phyloP scores from a whole-genome alignment of 495 filamentous ascomycete species.

The Neurospora cerealis region DNA sequence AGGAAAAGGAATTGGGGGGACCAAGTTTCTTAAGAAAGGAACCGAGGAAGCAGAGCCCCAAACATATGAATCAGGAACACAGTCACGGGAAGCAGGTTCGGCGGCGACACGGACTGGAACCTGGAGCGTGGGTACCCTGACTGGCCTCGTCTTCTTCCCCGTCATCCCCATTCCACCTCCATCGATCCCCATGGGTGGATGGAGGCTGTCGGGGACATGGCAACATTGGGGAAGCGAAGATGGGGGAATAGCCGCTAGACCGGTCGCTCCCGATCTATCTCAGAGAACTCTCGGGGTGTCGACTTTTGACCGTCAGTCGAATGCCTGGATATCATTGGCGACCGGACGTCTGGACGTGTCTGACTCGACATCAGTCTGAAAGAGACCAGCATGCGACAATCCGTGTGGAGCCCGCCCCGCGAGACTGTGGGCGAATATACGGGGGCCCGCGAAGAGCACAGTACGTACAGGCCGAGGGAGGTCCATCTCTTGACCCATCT shows the following conservation, averaged over 20 bases:
- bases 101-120: background rate
- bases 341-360: background rate
- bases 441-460: background rate
- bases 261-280: background rate
- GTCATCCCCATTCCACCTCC: background rate
- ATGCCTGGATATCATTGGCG: background rate
- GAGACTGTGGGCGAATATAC: background rate
- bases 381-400: background rate
- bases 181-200: background rate
- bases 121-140: background rate
- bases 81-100: background rate
- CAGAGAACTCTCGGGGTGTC: background rate
- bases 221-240: background rate
- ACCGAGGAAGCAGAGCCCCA: background rate
- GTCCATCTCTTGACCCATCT: background rate
- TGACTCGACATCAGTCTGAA: background rate
- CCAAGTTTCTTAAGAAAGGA: background rate
- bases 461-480: background rate
- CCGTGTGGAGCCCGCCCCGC: background rate
- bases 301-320: background rate
- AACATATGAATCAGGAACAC: background rate
- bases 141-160: background rate
- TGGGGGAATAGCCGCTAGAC: conserved; percentile 1
- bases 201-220: background rate
- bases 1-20: background rate